Percentiles rank a stretch among this genome's conserved stretches.
Evolutionary conservation across 805 yeast genomes (phyloP).

Genomic region (Cyberlindnera veronae): DNA sequence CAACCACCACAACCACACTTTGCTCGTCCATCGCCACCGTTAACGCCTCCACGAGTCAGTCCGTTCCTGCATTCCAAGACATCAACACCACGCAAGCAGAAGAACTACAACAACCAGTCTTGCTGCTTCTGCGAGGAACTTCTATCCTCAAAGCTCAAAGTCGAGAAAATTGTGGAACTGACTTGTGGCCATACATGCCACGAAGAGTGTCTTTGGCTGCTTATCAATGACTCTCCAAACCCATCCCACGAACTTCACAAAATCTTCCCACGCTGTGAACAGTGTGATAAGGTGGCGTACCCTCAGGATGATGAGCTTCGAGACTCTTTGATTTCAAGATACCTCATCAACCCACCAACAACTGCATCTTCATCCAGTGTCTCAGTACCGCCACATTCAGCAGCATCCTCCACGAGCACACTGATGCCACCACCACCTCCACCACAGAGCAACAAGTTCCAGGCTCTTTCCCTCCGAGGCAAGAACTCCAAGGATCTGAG

Average conservation of each 20-base stretch:
- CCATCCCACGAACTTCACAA: conserved; percentile 9
- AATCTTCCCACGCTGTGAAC: conserved; percentile 25
- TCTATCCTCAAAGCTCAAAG: conserved; percentile 33
- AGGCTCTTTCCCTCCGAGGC: conserved; percentile 17
- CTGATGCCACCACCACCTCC: neutral
- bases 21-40: neutral
- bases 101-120: conserved; percentile 15
- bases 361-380: neutral
- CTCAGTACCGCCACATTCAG: neutral
- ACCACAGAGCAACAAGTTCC: conserved; percentile 10
- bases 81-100: conserved; percentile 17
- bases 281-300: conserved; percentile 19
- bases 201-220: conserved; percentile 39
- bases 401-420: conserved; percentile 3
- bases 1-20: neutral
- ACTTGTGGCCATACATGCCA: conserved; percentile 45
- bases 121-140: conserved; percentile 46
- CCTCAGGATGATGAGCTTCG: conserved; percentile 23
- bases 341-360: conserved; percentile 13
- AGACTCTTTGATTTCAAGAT: conserved; percentile 21
- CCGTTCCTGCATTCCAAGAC: conserved; percentile 19
- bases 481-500: conserved; percentile 28
- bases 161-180: conserved; percentile 37
- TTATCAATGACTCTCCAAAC: conserved; percentile 12
- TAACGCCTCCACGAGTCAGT: conserved; percentile 18